A percentile compares a stretch with the other conserved stretches of the same genome.
These are phyloP conservation scores for Wickerhamiella nectarea DNA, from an alignment of 805 yeast species.

Conservation along the genomic window DNA sequence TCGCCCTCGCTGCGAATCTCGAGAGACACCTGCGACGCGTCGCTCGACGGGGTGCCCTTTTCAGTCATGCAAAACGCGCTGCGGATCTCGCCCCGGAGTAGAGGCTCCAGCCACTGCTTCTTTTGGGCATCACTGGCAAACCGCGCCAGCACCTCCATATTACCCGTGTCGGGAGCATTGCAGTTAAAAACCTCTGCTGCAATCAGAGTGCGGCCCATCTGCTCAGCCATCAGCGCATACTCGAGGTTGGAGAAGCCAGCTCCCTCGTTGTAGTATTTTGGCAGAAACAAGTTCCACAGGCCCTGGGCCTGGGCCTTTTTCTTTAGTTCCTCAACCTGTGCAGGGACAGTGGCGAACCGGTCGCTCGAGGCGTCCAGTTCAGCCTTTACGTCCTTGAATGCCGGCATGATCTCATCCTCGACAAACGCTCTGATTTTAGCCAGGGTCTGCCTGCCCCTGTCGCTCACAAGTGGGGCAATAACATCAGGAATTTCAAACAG, in stretches of 20 bases:
- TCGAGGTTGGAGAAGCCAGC: slow-evolving; percentile 50
- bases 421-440: slow-evolving; percentile 36
- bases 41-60: slow-evolving; percentile 44
- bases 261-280: slow-evolving; percentile 36
- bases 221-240: slow-evolving; percentile 52
- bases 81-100: slow-evolving; percentile 41
- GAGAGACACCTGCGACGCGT: slow-evolving; percentile 44
- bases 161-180: slow-evolving; percentile 53
- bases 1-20: slow-evolving; percentile 34
- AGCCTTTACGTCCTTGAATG: slow-evolving; percentile 32
- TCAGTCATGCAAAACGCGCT: slow-evolving; percentile 58
- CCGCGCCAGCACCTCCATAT: slow-evolving; percentile 35
- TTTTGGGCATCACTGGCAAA: slow-evolving; percentile 33
- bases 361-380: slow-evolving; percentile 32
- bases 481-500: slow-evolving; percentile 12
- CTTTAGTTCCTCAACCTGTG: slow-evolving; percentile 38
- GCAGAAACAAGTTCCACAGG: slow-evolving; percentile 47
- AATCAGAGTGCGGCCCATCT: slow-evolving; percentile 36
- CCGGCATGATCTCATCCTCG: slow-evolving; percentile 43
- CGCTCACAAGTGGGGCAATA: slow-evolving; percentile 20
- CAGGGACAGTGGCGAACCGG: slow-evolving; percentile 38
- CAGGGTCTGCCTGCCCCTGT: slow-evolving; percentile 27
- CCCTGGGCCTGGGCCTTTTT: slow-evolving; percentile 39
- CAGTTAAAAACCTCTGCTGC: slow-evolving; percentile 52
- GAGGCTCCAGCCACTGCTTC: slow-evolving; percentile 37